Conservation (phyloP, 2,329 filamentous ascomycete genomes). For the Aspergillus sp. region DNA sequence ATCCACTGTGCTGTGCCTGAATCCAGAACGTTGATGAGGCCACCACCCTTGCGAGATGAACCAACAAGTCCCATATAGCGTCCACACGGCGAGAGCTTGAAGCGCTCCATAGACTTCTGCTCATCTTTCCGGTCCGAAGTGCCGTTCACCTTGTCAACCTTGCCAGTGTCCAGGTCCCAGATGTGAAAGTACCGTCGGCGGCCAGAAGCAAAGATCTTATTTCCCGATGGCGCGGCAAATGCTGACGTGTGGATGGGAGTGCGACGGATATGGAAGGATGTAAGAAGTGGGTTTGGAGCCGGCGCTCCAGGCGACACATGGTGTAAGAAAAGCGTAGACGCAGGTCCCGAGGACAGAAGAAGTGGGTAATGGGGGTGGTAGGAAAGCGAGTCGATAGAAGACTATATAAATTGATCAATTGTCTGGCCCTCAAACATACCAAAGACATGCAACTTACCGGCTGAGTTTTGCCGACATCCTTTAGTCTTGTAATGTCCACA, state of each 20-base stretch:
- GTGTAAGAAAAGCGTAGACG: slow-evolving; percentile 81
- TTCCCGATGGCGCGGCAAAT: slow-evolving; percentile 68
- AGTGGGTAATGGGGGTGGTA: slow-evolving; percentile 90
- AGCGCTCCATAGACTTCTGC: slow-evolving; percentile 85
- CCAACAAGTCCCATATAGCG: slow-evolving; percentile 79
- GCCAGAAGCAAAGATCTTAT: slow-evolving; percentile 82
- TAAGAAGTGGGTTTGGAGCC: slow-evolving; percentile 81
- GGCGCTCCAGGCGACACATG: slow-evolving; percentile 75
- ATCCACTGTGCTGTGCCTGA: slow-evolving; percentile 82
- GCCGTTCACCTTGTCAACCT: slow-evolving; percentile 74
- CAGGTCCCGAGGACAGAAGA: slow-evolving; percentile 81
- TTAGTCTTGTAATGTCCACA: slow-evolving; percentile 82
- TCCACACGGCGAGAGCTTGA: slow-evolving; percentile 82
- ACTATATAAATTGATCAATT: slow-evolving; percentile 33
- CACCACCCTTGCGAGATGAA: slow-evolving; percentile 76
- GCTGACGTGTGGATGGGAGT: slow-evolving; percentile 80
- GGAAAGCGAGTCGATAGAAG: slow-evolving; percentile 73
- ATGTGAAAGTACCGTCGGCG: slow-evolving; percentile 88
- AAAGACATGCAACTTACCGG: slow-evolving; percentile 43
- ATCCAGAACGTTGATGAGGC: slow-evolving; percentile 79
- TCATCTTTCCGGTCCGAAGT: slow-evolving; percentile 68
- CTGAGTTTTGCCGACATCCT: slow-evolving; percentile 76
- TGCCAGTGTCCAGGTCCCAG: slow-evolving; percentile 81
- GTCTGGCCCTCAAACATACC: not conserved
- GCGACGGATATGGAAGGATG: slow-evolving; percentile 77